Percentiles rank a stretch among this genome's conserved stretches.
Evolutionary conservation across 2,329 filamentous ascomycete genomes (phyloP).

Genomic region (Neoascochyta sp.): DNA sequence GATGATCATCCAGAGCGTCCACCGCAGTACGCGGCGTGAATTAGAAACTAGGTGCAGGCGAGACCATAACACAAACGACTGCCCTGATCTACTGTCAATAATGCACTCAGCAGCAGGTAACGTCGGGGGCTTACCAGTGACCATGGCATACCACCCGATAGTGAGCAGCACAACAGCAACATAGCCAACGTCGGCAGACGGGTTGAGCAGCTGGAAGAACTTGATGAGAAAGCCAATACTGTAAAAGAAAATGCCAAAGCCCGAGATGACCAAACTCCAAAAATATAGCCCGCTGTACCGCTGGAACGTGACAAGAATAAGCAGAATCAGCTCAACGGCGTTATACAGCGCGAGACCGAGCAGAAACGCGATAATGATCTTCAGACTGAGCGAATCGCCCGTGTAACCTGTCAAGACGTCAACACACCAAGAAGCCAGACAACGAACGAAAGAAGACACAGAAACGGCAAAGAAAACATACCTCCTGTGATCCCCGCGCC

Average conservation of each 20-base stretch:
- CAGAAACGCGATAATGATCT: constrained; percentile 37
- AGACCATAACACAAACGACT: constrained; percentile 60
- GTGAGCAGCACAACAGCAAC: constrained; percentile 45
- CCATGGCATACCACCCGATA: constrained; percentile 58
- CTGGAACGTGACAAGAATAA: constrained; percentile 49
- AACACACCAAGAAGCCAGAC: no score
- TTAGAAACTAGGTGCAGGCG: constrained; percentile 58
- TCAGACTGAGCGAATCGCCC: constrained; percentile 26
- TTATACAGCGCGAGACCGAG: constrained; percentile 39
- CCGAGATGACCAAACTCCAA: constrained; percentile 46
- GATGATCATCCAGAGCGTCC: constrained; percentile 57
- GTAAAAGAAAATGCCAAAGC: constrained; percentile 47
- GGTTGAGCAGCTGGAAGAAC: constrained; percentile 32
- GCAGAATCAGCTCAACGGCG: constrained; percentile 45
- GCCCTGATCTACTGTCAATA: constrained; percentile 38
- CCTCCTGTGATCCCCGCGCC: constrained; percentile 34
- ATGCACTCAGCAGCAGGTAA: no score
- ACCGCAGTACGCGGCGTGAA: constrained; percentile 47
- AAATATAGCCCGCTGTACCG: constrained; percentile 49
- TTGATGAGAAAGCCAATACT: constrained; percentile 49
- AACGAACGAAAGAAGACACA: no score
- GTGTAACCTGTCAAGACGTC: constrained; percentile 23
- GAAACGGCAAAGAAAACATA: constrained; percentile 5
- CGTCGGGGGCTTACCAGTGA: constrained; percentile 45
- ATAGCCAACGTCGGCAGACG: constrained; percentile 22